Evolutionary conservation across 2,329 filamentous ascomycete species (phyloP).

Genomic region (Aspergillus tubingensis): DNA sequence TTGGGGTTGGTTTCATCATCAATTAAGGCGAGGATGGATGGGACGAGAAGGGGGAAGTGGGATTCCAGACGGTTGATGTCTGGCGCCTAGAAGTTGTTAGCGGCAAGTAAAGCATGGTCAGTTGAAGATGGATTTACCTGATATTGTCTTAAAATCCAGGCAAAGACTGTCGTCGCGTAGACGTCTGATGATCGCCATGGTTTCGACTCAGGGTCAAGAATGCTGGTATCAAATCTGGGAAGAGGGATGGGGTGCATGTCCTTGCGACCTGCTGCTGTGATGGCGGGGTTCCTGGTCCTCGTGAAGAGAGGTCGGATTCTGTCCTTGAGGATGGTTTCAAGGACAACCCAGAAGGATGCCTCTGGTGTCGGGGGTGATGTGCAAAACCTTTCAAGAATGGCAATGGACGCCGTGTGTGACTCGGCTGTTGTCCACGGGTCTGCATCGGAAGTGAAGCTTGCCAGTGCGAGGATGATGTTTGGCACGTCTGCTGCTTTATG

Average conservation of each 20-base stretch:
- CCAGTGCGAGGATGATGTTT: constrained; percentile 35
- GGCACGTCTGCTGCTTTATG: constrained; percentile 21
- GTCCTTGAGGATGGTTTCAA: constrained; percentile 23
- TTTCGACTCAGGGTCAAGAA: constrained; percentile 39
- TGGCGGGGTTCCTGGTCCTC: constrained; percentile 42
- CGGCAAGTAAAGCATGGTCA: too few species aligned
- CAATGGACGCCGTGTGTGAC: constrained; percentile 20
- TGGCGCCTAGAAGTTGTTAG: constrained; percentile 25
- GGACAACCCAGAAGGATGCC: constrained; percentile 18
- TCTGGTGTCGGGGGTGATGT: neutral
- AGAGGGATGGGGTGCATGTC: constrained; percentile 43
- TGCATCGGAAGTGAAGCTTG: constrained; percentile 33
- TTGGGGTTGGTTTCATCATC: constrained; percentile 42
- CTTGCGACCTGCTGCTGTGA: constrained; percentile 48
- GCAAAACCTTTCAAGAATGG: constrained; percentile 17
- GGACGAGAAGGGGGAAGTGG: constrained; percentile 49
- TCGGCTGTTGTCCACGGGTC: constrained; percentile 40
- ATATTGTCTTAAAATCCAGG: constrained; percentile 41
- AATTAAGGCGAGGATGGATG: constrained; percentile 46
- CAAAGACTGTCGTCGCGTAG: constrained; percentile 38
- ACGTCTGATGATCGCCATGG: constrained; percentile 43
- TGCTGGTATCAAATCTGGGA: constrained; percentile 38
- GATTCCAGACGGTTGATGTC: constrained; percentile 38
- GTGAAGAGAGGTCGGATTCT: constrained; percentile 46
- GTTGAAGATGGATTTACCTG: constrained; percentile 23